A percentile compares a stretch with the other conserved stretches of the same genome.
phyloP scores from a whole-genome alignment of 495 filamentous ascomycete species.

The Paragyromitra xinjiangensis region DNA sequence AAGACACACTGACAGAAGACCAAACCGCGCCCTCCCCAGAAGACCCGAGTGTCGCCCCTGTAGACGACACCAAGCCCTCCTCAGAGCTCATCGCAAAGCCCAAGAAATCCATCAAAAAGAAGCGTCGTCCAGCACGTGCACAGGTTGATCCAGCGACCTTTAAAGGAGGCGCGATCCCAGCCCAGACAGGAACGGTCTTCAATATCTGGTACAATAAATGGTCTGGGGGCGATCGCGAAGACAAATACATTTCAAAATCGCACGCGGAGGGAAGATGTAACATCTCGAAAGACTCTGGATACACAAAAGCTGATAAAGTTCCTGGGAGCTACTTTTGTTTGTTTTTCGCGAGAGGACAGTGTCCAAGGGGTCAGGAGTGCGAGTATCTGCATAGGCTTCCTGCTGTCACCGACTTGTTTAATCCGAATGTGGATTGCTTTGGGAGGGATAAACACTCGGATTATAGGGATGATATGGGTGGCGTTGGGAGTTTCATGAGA shows the following conservation, averaged over 20 bases:
- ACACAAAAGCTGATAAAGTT: constrained; percentile 84
- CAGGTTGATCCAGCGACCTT: constrained; percentile 82
- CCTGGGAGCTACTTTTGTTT: constrained; percentile 88
- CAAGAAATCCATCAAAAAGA: constrained; percentile 75
- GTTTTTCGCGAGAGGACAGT: constrained; percentile 85
- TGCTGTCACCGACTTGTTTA: constrained; percentile 81
- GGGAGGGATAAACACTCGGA: constrained; percentile 86
- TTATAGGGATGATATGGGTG: constrained; percentile 96
- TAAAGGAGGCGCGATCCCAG: constrained; percentile 77
- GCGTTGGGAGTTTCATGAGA: constrained; percentile 87
- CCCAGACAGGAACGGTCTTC: constrained; percentile 91
- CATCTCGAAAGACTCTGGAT: constrained; percentile 81
- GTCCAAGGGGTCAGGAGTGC: constrained; percentile 88
- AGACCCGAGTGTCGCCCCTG: background rate
- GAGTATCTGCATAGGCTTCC: constrained; percentile 93
- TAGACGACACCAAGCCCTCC: background rate
- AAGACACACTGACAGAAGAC: constrained; percentile 14
- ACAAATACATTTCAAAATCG: constrained; percentile 80
- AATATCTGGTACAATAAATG: constrained; percentile 98
- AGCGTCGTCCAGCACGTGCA: constrained; percentile 71
- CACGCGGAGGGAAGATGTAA: constrained; percentile 82
- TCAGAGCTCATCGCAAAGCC: constrained; percentile 59
- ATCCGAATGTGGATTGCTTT: constrained; percentile 91
- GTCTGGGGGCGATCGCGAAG: constrained; percentile 92
- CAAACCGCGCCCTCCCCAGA: background rate